Base-by-base conservation (phyloP, 2,329 filamentous ascomycete genomes). In the Trichoderma guizhouense region DNA sequence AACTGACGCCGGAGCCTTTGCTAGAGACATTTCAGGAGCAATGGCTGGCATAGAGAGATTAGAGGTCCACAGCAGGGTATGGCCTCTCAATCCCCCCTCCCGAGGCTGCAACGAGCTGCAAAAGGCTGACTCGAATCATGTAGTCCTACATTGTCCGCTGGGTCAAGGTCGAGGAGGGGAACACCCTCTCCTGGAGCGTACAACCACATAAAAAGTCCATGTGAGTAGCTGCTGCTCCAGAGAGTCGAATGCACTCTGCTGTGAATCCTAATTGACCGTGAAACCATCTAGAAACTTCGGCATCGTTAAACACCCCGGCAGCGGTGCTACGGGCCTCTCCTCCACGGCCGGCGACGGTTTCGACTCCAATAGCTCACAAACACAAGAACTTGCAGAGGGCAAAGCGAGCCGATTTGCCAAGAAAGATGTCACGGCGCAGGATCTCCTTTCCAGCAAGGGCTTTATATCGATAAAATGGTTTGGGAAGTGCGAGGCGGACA, bases 141-240 rank as follows among this genome's bases (percentile, higher is more conserved):
- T 76, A 98, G 96, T 97, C 94, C 75, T 99, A 99, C 84, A 94
- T 99, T 77, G 93, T 99, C 71, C 94, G 96, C 79, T 99, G 96
- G 95, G 93, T 98, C 76, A 92, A 94, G 80, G 95, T 98, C 76
- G 91, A 94, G 71, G 91, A 94, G 74, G 92, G 92, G 69, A 92
- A 97, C 81, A 97, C 95, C 65, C 94, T 99, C 77, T 97, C 95
- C 18, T 99, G 96, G 96, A 98, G 94, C 79, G 90, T 99, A 51
- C 95, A 98, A 80, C 96, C 96, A 57, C 94, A 98, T 82, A 98
- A 97, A 85, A 98, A 98, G 84, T 98, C 95, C 72, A 92, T 99
- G 90, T 92, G 83, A 72, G 73, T 65, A 43, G n/a, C 58, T 9
- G 15, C 58, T n/a, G 36, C 7, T 14, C 6, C 28, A 47, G 30